phyloP scores from a whole-genome alignment of 1,284 basidiomycete genomes.

The Papiliotrema flavescens region DNA sequence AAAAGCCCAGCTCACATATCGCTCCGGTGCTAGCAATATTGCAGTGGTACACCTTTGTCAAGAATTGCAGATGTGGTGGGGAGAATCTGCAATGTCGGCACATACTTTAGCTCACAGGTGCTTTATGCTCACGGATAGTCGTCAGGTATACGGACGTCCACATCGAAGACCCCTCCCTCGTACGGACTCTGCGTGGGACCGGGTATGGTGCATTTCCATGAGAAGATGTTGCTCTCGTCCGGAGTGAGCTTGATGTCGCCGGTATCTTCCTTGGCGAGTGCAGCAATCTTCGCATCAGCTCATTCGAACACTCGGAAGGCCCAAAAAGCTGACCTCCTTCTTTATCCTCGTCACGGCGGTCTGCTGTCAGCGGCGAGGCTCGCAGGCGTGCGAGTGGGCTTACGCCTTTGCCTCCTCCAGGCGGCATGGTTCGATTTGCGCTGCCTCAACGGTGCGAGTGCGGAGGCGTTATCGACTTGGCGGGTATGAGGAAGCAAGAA shows the following conservation, averaged over 20 bases:
- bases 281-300: constrained; percentile 55
- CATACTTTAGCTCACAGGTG: background rate
- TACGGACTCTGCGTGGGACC: constrained; percentile 82
- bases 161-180: constrained; percentile 76
- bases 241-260: constrained; percentile 70
- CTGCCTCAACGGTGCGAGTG: no score
- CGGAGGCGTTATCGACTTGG: no score
- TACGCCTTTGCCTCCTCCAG: no score
- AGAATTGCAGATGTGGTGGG: constrained; percentile 72
- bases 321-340: constrained; percentile 59
- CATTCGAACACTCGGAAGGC: constrained; percentile 2
- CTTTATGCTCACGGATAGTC: constrained; percentile 73
- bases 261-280: constrained; percentile 77
- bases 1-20: constrained; percentile 42
- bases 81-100: constrained; percentile 60
- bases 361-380: constrained; percentile 47
- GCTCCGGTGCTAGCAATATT: constrained; percentile 68
- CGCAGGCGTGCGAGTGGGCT: no score
- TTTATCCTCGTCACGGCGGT: constrained; percentile 83
- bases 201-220: constrained; percentile 69
- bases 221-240: constrained; percentile 55
- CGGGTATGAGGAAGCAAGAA: no score
- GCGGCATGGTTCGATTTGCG: no score
- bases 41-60: constrained; percentile 89
- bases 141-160: constrained; percentile 64